Evolutionary conservation across 345 rosid species (phyloP).

Genomic region (Combretum micranthum): DNA sequence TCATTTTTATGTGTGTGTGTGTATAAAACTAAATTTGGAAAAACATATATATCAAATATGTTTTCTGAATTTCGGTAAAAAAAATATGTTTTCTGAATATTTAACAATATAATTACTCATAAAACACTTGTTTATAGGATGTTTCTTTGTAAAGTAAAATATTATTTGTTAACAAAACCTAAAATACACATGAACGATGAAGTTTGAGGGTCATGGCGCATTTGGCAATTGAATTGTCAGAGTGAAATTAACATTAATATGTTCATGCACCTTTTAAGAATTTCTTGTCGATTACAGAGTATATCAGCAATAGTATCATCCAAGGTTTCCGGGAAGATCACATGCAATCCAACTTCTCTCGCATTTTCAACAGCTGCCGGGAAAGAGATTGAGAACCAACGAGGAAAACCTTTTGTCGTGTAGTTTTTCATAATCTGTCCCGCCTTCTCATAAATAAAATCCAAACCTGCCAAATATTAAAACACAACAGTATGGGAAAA

Average conservation of each 20-base stretch:
- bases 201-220: not conserved
- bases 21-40: no score
- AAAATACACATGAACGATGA: conserved; percentile 28
- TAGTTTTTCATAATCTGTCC: conserved; percentile 23
- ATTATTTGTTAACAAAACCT: no score
- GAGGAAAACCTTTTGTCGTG: conserved; percentile 23
- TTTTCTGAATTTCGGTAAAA: no score
- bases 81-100: no score
- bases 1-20: no score
- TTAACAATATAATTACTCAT: no score
- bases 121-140: no score
- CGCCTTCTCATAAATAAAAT: conserved; percentile 27
- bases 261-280: conserved; percentile 27
- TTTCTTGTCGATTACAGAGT: conserved; percentile 21
- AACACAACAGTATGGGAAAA: no score
- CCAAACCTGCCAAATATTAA: conserved; percentile 20
- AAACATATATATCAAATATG: no score
- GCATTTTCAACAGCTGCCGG: conserved; percentile 49
- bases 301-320: conserved; percentile 10
- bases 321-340: conserved; percentile 16
- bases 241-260: no score
- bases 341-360: conserved; percentile 23
- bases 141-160: no score
- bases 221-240: no score
- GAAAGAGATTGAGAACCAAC: conserved; percentile 48